phyloP scores from a whole-genome alignment of 164 flowering plant species.

The Macadamia tetraphylla region DNA sequence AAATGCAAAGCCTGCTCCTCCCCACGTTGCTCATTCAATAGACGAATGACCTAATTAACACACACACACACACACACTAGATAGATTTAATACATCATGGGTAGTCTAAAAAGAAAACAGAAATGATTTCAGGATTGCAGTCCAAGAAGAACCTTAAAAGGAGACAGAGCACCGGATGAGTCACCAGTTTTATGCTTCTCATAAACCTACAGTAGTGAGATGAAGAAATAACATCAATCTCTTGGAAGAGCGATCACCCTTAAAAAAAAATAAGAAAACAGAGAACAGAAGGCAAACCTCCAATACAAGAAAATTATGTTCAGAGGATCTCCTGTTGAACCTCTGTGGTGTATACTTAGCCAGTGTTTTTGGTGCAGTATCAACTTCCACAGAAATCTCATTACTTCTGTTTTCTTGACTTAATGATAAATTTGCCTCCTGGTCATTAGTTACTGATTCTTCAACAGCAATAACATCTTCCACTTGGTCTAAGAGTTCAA shows the following conservation, averaged over 20 bases:
- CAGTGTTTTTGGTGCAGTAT: slow-evolving; percentile 13
- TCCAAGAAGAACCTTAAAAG: slow-evolving; percentile 46
- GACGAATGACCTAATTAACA: slow-evolving; percentile 62
- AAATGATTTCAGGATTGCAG: neutral
- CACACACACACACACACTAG: no score
- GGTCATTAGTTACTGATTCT: slow-evolving; percentile 26
- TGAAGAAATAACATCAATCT: slow-evolving; percentile 12
- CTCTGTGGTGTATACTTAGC: slow-evolving; percentile 9
- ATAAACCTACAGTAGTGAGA: slow-evolving; percentile 49
- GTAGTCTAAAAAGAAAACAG: slow-evolving; percentile 1
- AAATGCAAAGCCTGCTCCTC: slow-evolving; percentile 60
- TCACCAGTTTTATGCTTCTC: slow-evolving; percentile 50
- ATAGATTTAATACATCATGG: slow-evolving; percentile 4
- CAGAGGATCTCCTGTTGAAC: slow-evolving; percentile 13
- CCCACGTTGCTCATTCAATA: slow-evolving; percentile 78
- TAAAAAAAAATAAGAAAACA: slow-evolving; percentile 1
- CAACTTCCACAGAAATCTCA: slow-evolving; percentile 12
- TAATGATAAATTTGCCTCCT: slow-evolving; percentile 12
- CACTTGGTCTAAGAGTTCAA: slow-evolving; percentile 94
- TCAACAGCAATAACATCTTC: slow-evolving; percentile 84
- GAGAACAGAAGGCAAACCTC: slow-evolving; percentile 45
- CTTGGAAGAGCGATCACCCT: neutral
- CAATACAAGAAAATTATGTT: slow-evolving; percentile 61
- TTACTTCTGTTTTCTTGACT: slow-evolving; percentile 12
- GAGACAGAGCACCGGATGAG: slow-evolving; percentile 26